Evolutionary conservation across 108 stramenopile species (phyloP).

Genomic region (Schizochytrium sp.): DNA sequence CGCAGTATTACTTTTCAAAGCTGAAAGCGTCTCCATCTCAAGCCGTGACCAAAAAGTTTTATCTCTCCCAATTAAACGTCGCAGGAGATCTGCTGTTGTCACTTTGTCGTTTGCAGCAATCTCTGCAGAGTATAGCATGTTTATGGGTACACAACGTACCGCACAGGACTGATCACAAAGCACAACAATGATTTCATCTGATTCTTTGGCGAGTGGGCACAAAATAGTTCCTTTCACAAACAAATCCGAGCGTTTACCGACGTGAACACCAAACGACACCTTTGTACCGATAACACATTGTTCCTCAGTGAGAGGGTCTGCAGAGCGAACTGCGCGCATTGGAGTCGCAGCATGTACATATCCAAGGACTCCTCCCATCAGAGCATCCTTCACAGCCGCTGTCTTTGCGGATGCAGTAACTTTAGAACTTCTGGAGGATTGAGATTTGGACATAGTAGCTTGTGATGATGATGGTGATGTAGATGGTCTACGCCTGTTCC

Average conservation of each 20-base stretch:
- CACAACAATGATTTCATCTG: neutral
- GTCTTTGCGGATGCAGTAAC: too few species aligned
- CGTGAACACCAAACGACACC: neutral
- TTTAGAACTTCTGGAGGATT: too few species aligned
- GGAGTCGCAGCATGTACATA: conserved; percentile 10
- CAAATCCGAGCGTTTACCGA: neutral
- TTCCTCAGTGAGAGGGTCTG: neutral
- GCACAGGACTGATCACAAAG: neutral
- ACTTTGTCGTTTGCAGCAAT: neutral
- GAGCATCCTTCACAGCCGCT: too few species aligned
- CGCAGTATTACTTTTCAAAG: neutral
- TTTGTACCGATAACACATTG: neutral
- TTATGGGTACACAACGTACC: neutral
- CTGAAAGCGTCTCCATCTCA: neutral
- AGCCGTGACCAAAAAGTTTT: conserved; percentile 23
- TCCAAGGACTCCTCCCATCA: neutral
- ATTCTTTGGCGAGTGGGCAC: neutral
- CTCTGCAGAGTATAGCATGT: neutral
- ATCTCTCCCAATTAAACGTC: neutral
- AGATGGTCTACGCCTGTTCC: too few species aligned
- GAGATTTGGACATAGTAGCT: too few species aligned
- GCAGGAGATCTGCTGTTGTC: neutral
- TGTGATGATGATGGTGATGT: too few species aligned
- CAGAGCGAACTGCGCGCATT: neutral
- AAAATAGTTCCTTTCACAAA: neutral